These are phyloP conservation scores for Schwanniomyces etchellsii DNA, from an alignment of 1,139 yeast genomes.

Conservation along the genomic window DNA sequence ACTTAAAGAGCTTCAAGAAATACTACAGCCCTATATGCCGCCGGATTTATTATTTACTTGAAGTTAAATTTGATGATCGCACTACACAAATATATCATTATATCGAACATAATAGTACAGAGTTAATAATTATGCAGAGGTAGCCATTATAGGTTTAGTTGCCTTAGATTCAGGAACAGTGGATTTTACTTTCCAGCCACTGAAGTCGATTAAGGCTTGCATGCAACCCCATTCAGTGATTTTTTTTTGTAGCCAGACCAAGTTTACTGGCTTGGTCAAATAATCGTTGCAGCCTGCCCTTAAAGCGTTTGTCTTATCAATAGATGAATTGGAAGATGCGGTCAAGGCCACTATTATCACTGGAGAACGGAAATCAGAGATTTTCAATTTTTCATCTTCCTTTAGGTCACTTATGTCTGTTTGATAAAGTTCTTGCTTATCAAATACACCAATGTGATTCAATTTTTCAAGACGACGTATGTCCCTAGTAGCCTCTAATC, in stretches of 20 bases:
- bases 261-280: conserved; percentile 92
- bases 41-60: too few relatives aligned
- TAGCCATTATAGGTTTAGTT: background rate
- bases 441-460: conserved; percentile 79
- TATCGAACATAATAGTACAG: too few relatives aligned
- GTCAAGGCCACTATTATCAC: conserved; percentile 95
- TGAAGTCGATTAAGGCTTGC: conserved; percentile 96
- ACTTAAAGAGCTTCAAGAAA: background rate
- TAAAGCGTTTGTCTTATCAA: conserved; percentile 84
- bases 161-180: background rate
- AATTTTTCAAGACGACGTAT: conserved; percentile 77
- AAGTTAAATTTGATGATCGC: too few relatives aligned
- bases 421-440: conserved; percentile 32
- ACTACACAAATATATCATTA: too few relatives aligned
- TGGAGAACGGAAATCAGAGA: conserved; percentile 69
- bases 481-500: conserved; percentile 87
- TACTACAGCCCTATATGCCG: background rate
- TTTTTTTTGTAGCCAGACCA: conserved; percentile 90
- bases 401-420: conserved; percentile 17
- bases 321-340: conserved; percentile 77
- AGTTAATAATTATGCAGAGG: too few relatives aligned
- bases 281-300: conserved; percentile 97
- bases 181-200: conserved; percentile 64
- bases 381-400: conserved; percentile 46
- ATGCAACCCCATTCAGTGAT: conserved; percentile 96